Evolutionary conservation across 2,329 filamentous ascomycete species (phyloP).

Genomic region (Massarina eburnea): DNA sequence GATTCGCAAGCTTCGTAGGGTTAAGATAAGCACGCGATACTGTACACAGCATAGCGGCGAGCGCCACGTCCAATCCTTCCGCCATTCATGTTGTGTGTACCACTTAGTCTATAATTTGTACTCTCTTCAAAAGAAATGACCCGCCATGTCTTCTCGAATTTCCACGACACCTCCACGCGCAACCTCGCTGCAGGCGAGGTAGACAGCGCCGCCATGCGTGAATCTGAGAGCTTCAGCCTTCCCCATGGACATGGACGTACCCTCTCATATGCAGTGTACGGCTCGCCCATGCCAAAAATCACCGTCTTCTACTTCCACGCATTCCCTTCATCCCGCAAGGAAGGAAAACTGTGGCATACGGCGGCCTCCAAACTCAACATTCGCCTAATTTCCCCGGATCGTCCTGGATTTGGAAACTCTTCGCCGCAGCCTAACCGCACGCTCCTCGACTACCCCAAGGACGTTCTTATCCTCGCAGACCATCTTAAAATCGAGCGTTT

Average conservation of each 20-base stretch:
- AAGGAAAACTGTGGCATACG: slow-evolving; percentile 41
- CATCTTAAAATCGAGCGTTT: slow-evolving; percentile 47
- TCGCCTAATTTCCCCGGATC: slow-evolving; percentile 47
- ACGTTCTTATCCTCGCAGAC: slow-evolving; percentile 45
- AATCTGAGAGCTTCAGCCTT: slow-evolving; percentile 29
- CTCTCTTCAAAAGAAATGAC: neutral
- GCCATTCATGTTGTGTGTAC: neutral
- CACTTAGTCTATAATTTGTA: neutral
- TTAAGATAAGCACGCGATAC: neutral
- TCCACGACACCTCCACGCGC: neutral
- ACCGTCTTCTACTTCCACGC: slow-evolving; percentile 49
- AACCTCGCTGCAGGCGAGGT: neutral
- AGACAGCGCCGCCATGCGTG: slow-evolving; percentile 15
- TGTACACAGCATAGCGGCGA: neutral
- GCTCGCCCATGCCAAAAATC: slow-evolving; percentile 42
- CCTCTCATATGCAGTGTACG: slow-evolving; percentile 50
- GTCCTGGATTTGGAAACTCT: slow-evolving; percentile 49
- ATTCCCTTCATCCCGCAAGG: slow-evolving; percentile 47
- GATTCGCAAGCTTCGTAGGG: neutral
- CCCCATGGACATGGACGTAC: slow-evolving; percentile 44
- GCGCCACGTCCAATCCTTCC: neutral
- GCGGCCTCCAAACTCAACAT: slow-evolving; percentile 37
- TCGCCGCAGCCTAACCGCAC: slow-evolving; percentile 41
- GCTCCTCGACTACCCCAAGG: slow-evolving; percentile 47
- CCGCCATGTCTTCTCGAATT: neutral